Conservation (phyloP, 2,329 filamentous ascomycete species). For the Trichoderma breve region DNA sequence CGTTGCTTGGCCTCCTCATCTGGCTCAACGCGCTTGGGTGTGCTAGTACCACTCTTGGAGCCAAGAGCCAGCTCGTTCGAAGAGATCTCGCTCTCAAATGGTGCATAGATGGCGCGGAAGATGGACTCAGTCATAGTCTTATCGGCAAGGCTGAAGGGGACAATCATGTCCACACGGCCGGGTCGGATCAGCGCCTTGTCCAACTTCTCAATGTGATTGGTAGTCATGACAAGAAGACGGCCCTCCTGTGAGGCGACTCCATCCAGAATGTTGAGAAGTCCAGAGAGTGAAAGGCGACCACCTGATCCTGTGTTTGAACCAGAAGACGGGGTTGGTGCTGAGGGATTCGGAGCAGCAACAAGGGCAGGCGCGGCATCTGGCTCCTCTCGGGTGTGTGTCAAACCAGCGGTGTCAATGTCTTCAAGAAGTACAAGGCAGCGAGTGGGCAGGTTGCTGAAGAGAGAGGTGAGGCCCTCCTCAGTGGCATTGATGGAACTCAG, state of each 20-base stretch:
- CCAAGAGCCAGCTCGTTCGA: not conserved
- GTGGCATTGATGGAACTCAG: conserved; percentile 61
- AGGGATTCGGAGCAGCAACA: conserved; percentile 7
- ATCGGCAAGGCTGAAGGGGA: conserved; percentile 57
- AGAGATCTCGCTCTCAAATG: conserved; percentile 41
- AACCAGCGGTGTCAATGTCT: conserved; percentile 71
- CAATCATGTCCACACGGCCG: conserved; percentile 59
- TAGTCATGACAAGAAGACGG: conserved; percentile 63
- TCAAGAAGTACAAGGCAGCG: conserved; percentile 73
- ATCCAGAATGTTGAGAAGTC: conserved; percentile 77
- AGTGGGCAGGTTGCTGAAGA: conserved; percentile 66
- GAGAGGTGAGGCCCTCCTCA: conserved; percentile 61
- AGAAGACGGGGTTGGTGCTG: not conserved
- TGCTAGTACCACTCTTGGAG: conserved; percentile 19
- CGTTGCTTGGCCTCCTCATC: conserved; percentile 32
- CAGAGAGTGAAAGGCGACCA: conserved; percentile 64
- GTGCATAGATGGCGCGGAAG: conserved; percentile 58
- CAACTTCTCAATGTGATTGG: conserved; percentile 61
- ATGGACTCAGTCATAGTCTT: conserved; percentile 51
- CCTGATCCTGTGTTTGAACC: conserved; percentile 12
- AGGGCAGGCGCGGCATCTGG: conserved; percentile 20
- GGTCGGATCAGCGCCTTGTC: conserved; percentile 62
- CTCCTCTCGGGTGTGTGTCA: conserved; percentile 58
- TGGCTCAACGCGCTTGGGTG: conserved; percentile 24
- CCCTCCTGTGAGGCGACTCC: conserved; percentile 65